phyloP scores from a whole-genome alignment of 2,329 filamentous ascomycete species.

The Colletotrichum destructivum region DNA sequence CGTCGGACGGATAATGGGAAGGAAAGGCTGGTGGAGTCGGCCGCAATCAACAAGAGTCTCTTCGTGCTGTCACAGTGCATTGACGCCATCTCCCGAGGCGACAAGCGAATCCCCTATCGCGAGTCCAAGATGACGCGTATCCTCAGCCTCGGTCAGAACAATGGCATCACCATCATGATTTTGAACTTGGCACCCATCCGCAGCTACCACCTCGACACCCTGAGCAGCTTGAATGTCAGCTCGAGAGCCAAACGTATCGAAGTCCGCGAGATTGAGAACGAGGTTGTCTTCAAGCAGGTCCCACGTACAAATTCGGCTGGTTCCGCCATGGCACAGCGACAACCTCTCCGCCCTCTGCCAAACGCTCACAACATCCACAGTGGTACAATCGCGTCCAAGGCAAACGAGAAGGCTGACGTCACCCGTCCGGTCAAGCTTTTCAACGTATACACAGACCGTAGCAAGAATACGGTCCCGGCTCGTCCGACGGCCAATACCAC shows the following conservation, averaged over 20 bases:
- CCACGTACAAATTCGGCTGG: conserved; percentile 66
- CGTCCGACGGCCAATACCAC: conserved; percentile 54
- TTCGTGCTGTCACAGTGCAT: conserved; percentile 97
- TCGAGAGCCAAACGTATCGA: conserved; percentile 97
- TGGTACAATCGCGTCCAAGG: conserved; percentile 66
- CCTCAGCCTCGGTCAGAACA: conserved; percentile 91
- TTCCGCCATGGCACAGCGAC: conserved; percentile 68
- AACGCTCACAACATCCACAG: conserved; percentile 82
- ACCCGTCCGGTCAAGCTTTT: conserved; percentile 87
- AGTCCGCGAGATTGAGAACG: conserved; percentile 94
- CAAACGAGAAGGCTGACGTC: conserved; percentile 61
- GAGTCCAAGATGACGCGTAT: conserved; percentile 99
- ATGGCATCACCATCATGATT: conserved; percentile 96
- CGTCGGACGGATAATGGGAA: conserved; percentile 93
- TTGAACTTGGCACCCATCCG: conserved; percentile 92
- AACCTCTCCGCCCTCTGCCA: conserved; percentile 84
- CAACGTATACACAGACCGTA: conserved; percentile 86
- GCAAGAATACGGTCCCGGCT: conserved; percentile 59
- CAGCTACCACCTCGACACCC: conserved; percentile 92
- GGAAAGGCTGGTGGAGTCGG: conserved; percentile 92
- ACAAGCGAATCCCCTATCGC: conserved; percentile 88
- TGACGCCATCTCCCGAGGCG: conserved; percentile 86
- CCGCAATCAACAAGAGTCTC: conserved; percentile 96
- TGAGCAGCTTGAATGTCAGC: conserved; percentile 94
- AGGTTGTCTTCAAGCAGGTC: conserved; percentile 87